Evolutionary conservation across 2,329 filamentous ascomycete species (phyloP), one percentile per base, ranked within the genome.

Genomic region (Botrytis porri): DNA sequence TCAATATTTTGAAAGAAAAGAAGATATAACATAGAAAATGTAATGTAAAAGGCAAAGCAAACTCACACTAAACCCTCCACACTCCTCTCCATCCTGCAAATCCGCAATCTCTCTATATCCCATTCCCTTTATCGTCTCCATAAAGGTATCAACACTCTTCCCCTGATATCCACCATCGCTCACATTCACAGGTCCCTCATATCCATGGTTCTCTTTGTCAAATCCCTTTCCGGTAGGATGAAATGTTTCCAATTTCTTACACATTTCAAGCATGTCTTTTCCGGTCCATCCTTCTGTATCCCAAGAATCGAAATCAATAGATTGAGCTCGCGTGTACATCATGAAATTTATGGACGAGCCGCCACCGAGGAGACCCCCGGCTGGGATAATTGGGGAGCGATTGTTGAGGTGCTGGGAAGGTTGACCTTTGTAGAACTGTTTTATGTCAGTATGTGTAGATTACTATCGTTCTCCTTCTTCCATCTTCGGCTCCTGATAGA

Each of bases 271-370:
- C 79, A 89, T 82, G 9, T 88, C 86, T 16, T 87, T 82, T 8
- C 84, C 81, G 25, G 80, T 79, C 87, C 87, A 88, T 0, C 87
- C 87, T 25, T 83, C 81, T 0, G 83, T 84, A 12, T 86, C 83
- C 86, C 86, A 89, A 10, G 83, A 83, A 75, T 88, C 85, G 70
- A 84, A 87, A 77, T 87, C 85, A 9, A 80, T 80, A 12, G 82
- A 80, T 75, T 86, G 83, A 20, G 82, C 83, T 41, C 84, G 79
- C 3, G 83, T 84, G 75, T 85, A 85, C 65, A 88, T 86, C 86
- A 89, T 87, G 75, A 86, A 87, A 75, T 90, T 90, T 65, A 90
- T 83, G 0, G 86, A 86, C 25, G 85, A 87, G 10, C 89, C 89
- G 10, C 90, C 91, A 29, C 91, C 91, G 0, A 93, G 83, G 0